phyloP scores from a whole-genome alignment of 176 grass and related monocot genomes.

The Oryza meyeriana region DNA sequence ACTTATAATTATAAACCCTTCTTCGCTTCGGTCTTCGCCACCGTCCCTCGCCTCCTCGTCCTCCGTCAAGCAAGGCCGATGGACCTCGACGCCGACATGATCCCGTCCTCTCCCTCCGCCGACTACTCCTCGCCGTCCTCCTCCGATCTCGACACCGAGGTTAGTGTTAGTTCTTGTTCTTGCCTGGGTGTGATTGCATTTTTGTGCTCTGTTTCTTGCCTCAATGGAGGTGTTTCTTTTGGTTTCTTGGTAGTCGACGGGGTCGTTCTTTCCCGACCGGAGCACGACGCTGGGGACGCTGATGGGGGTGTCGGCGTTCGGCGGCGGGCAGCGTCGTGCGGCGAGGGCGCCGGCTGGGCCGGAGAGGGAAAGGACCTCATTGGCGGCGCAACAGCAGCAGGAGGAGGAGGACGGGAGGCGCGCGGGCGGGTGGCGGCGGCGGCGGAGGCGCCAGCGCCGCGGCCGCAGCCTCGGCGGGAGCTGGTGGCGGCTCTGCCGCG shows the following conservation, averaged over 20 bases:
- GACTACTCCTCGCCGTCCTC: conserved; percentile 84
- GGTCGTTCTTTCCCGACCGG: conserved; percentile 91
- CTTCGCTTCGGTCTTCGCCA: not conserved
- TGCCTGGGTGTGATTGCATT: not conserved
- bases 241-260: conserved; percentile 58
- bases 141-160: conserved; percentile 98
- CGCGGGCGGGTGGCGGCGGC: conserved; percentile 17
- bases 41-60: not conserved
- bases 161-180: not conserved
- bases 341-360: not conserved
- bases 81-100: conserved; percentile 64
- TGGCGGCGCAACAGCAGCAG: not conserved
- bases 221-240: conserved; percentile 4
- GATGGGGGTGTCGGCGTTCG: conserved; percentile 81
- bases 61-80: conserved; percentile 20
- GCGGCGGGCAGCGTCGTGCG: conserved; percentile 8
- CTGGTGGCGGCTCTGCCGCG: conserved; percentile 80
- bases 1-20: conserved; percentile 26
- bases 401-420: not conserved
- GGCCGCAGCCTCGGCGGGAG: conserved; percentile 33
- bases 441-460: not conserved
- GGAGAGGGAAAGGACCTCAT: not conserved
- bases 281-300: conserved; percentile 96
- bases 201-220: not conserved
- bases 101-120: conserved; percentile 72